Evolutionary conservation across 139 green algal species (phyloP), one percentile per base, ranked within the genome.

Genomic region (Trebouxia sp.): DNA sequence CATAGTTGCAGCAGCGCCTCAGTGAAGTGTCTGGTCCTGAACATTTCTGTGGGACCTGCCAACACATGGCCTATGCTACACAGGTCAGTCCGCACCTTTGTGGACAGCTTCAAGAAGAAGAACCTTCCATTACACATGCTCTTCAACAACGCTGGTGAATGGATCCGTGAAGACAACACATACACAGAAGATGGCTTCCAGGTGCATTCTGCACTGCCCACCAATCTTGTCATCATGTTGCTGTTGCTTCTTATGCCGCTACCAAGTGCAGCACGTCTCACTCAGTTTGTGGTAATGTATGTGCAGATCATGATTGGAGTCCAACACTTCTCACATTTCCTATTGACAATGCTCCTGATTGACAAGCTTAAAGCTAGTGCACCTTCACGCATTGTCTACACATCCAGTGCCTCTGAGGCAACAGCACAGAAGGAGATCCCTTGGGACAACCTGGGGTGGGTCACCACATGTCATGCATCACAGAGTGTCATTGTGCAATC

Each of bases 121-220:
- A 48, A 80, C 9, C 45, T 55, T 48, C 51, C 22, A 0, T 62
- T 90, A n/a, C 20, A 87, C 43, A 32, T 79, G 45, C 78, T 90
- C 24, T 48, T 89, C 39, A 90, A 90, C 80, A 90, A 90, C 56
- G 86, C 86, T 28, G 85, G 81, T 26, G 56, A 81, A 37, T 81
- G 58, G 38, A 69, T 81, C 0, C 76, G 53, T 8, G 24, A 72
- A 37, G 76, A 81, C 24, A 12, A 43, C 76, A 81, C 45, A 37
- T 56, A 74, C 43, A 81, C 76, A n/a, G 41, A 81, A 50, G 76
- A 81, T 38, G 76, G 76, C 38, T 81, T 81, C 26, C 53, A 81
- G 51, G 75, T 69, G 30, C 6, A 38, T n/a, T n/a, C n/a, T n/a
- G n/a, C n/a, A n/a, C n/a, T n/a, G n/a, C n/a, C n/a, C n/a, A n/a